Conservation (phyloP, 2,329 filamentous ascomycete genomes). For the Lecanoromycetidae sp. region DNA sequence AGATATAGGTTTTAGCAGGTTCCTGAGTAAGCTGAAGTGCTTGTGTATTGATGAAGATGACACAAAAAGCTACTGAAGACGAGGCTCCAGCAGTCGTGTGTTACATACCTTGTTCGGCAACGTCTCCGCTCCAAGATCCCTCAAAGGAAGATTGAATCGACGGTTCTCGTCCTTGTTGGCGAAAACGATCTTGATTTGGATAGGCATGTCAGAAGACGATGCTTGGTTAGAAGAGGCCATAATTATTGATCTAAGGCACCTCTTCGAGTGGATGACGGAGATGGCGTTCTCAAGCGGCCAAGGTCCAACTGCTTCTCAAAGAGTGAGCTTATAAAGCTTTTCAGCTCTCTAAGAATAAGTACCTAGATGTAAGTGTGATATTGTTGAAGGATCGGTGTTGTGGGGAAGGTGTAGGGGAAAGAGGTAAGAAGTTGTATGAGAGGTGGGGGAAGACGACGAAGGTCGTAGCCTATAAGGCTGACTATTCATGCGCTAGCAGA, state of each 20-base stretch:
- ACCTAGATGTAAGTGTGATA: neutral
- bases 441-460: too few species aligned
- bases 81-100: slow-evolving; percentile 4
- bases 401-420: slow-evolving; percentile 17
- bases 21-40: slow-evolving; percentile 11
- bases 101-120: slow-evolving; percentile 73
- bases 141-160: slow-evolving; percentile 79
- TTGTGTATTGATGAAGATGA: too few species aligned
- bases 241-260: slow-evolving; percentile 19
- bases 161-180: slow-evolving; percentile 41
- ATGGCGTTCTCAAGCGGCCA: too few species aligned
- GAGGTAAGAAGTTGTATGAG: too few species aligned
- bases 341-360: neutral
- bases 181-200: slow-evolving; percentile 78
- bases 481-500: too few species aligned
- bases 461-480: too few species aligned
- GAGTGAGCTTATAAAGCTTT: neutral
- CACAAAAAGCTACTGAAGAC: neutral
- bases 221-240: slow-evolving; percentile 32
- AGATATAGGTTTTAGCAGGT: slow-evolving; percentile 8
- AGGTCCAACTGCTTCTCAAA: too few species aligned
- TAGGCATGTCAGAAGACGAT: slow-evolving; percentile 54
- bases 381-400: neutral
- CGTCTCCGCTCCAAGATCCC: slow-evolving; percentile 61
- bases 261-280: slow-evolving; percentile 12